Evolutionary conservation across 139 green algal species (phyloP), one percentile per base, ranked within the genome.

Genomic region (Desmodesmus armatus): DNA sequence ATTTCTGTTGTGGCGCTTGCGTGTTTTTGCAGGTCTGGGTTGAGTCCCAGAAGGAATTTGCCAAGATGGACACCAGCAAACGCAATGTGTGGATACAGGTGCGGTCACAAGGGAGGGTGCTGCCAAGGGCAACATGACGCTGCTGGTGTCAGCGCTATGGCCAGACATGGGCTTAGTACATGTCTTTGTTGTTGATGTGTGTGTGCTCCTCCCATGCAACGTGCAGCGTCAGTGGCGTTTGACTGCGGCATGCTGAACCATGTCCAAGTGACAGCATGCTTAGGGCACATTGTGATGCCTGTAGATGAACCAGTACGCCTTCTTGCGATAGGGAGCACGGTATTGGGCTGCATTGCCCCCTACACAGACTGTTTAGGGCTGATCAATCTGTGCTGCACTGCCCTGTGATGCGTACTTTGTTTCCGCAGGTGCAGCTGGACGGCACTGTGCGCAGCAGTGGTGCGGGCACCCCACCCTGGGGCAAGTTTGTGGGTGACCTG

Each of bases 21-120:
- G n/a, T n/a, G n/a, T n/a, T n/a, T n/a, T n/a, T 31, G 7, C 87
- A 93, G 89, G 80, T 82, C 13, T 99, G 96, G 96, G n/a, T 98
- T 17, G 76, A 92, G 37, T 78, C 91, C 47, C 95, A 98, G 85
- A 90, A 94, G 84, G 85, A 87, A 88, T 90, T 92, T 83, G 89
- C 88, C 17, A 85, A 85, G 5, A 21, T 87, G 73, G 70, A 84
- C 62, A 31, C 37, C 40, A n/a, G n/a, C 27, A 21, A 33, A 25
- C 55, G 82, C 9, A 87, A 87, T n/a, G 82, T 87, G 41, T 87
- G 82, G 82, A 43, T 87, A 31, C 82, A 87, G 72, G 72, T 80
- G 60, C 11, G 60, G 60, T 13, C 51, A 17, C 51, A 62, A 17
- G 15, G 51, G 15, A 27, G 51, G 51, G 15, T 62, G 51, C 17